Evolutionary conservation across 306 rosid genomes (phyloP), one percentile per base, ranked within the genome.

Genomic region (Castanea sativa): DNA sequence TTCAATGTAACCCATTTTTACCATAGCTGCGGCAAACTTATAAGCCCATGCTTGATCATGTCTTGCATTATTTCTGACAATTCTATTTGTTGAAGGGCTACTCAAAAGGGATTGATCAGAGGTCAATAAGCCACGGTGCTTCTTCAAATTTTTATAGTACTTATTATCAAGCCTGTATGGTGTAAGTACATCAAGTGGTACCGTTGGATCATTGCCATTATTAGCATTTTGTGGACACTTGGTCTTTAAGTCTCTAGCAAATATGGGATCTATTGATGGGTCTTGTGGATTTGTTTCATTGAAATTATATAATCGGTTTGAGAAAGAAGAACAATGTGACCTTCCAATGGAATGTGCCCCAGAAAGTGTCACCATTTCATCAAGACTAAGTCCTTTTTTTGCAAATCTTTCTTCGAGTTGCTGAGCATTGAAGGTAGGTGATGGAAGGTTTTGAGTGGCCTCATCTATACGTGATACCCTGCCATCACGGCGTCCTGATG

Each of bases 341-440:
- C 41, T 55, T 11, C 79, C 59, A 2, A 75, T 21, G 0, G 79
- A 75, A 61, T 75, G 79, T 21, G 79, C 71, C 20, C 79, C 79
- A 21, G 71, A 75, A 19, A 75, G 78, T 23, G 78, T 75, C 20
- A 75, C 78, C 78, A 58, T 58, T 58, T 75, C 78, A 35, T 59
- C 71, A 4, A 75, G 35, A 8, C 14, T 35, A 5, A 75, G 78
- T 1, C 78, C 78, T 25, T 75, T 75, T 2, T 5, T 5, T 4
- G 71, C 78, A 43, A 75, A 75, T 1, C 41, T 75, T 1, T 59
- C 57, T 59, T 75, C 14, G 23, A 75, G 67, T 35, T 59, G 25
- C 29, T 33, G 21, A 14, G 71, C 78, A 59, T 58, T 14, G 9
- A 75, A 20, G 58, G 52, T 32, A 75, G 78, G 71, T 29, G 25